Base-by-base conservation (phyloP, 2,329 filamentous ascomycete genomes). In the Fusarium sambucinum region DNA sequence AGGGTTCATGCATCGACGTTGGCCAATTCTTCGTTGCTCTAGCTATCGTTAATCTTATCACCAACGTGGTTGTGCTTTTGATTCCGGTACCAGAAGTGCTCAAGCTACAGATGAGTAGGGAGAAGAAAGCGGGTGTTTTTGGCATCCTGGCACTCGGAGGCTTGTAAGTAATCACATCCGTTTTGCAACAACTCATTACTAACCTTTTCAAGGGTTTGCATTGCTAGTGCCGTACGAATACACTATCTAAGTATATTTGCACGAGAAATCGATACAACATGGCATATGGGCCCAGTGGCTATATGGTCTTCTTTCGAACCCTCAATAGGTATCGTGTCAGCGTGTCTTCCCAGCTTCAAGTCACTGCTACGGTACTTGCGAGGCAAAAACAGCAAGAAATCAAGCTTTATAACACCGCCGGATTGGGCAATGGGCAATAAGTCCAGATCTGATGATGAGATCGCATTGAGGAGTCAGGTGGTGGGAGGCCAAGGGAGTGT, bases 231-330 rank as follows among this genome's bases (percentile, higher is more conserved):
- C 3, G 46, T 64, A 1, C 46, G 61, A 23, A 48, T 64, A 1
- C 30, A 64, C 30, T 64, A 64, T 17, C 30, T 64, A 0, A 32
- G 48, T 11, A 16, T 33, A 1, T 64, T 44, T 7, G 3, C 46
- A 13, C 53, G 29, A 41, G 45, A 41, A 1, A 7, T 30, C 16
- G 61, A 64, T 8, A 25, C 19, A 13, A 64, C 60, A 21, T 64
- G 61, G 61, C 32, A 37, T 0, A 64, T 64, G 61, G 61, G 61
- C 0, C 32, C 61, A 6, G 59, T 64, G 16, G 59, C 59, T 3
- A 64, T 65, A 5, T 65, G 53, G 61, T 64, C 61, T 6, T 64
- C 61, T 0, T 60, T 65, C 1, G 61, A 64, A 3, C 61, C 61
- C 3, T 64, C 61, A 7, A 32, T 64, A 23, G 60, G 61, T 11